A percentile compares a stretch with the other conserved stretches of the same genome.
phyloP scores from a whole-genome alignment of 2,329 filamentous ascomycete genomes.

The Trichophyton schoenleinii region DNA sequence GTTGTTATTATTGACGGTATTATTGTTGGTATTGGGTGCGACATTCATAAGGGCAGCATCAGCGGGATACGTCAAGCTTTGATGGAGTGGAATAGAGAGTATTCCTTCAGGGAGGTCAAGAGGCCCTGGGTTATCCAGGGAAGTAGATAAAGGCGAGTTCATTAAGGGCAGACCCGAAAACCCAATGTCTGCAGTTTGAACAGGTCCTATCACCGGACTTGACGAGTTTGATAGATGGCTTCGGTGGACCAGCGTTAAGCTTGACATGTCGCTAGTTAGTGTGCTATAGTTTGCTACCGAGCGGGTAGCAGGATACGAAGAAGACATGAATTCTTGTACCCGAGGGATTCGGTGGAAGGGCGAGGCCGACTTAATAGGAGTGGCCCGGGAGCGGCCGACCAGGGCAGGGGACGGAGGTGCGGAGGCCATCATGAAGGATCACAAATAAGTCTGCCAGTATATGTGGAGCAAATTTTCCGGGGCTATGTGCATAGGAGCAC shows the following conservation, averaged over 20 bases:
- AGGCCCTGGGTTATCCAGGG: constrained; percentile 35
- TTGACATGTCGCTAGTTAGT: constrained; percentile 2
- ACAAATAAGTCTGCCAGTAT: neutral
- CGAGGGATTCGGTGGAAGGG: constrained; percentile 22
- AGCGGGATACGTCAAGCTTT: neutral
- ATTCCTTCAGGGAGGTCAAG: constrained; percentile 66
- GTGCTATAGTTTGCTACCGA: constrained; percentile 16
- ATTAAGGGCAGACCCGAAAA: neutral
- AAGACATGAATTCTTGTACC: constrained; percentile 26
- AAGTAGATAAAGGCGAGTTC: neutral
- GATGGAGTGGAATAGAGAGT: constrained; percentile 31
- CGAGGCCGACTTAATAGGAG: constrained; percentile 24
- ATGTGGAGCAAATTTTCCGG: neutral
- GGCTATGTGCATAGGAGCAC: neutral
- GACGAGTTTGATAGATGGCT: constrained; percentile 9
- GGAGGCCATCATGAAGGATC: neutral
- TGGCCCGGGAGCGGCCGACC: constrained; percentile 26
- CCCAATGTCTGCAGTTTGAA: constrained; percentile 14
- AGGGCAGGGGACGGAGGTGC: constrained; percentile 15
- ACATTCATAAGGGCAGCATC: neutral
- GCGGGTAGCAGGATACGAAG: constrained; percentile 13
- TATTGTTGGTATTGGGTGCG: neutral
- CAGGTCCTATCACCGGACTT: constrained; percentile 21
- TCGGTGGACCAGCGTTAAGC: neutral
- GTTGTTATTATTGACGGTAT: neutral